A percentile compares a stretch with the other conserved stretches of the same genome.
These are phyloP conservation scores for Coleophoma cylindrospora DNA, from an alignment of 2,329 filamentous ascomycete genomes.

Conservation along the genomic window DNA sequence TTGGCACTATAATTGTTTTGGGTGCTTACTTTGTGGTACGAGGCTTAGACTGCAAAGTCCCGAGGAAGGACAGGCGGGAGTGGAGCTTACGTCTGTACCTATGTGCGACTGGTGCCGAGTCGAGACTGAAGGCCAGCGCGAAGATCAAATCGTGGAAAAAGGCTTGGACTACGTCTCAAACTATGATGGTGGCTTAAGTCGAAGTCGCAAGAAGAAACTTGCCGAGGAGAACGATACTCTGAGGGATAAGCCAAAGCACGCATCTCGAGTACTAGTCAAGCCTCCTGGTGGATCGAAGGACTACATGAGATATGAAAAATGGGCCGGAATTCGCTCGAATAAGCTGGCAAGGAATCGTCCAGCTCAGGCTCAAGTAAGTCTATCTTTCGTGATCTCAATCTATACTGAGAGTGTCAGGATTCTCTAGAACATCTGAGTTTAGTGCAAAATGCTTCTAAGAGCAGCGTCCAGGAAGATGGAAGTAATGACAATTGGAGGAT, in stretches of 20 bases:
- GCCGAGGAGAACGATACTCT: slow-evolving; percentile 10
- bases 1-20: slow-evolving; percentile 52
- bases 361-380: no score
- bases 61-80: slow-evolving; percentile 11
- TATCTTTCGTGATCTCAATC: no score
- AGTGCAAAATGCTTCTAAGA: slow-evolving; percentile 10
- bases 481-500: slow-evolving; percentile 6
- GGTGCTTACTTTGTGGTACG: slow-evolving; percentile 47
- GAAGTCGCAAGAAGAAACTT: slow-evolving; percentile 35
- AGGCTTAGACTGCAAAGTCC: slow-evolving; percentile 25
- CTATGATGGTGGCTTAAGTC: slow-evolving; percentile 41
- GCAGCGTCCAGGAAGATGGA: slow-evolving; percentile 13
- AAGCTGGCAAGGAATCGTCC: no score
- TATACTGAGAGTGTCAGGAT: not conserved
- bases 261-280: slow-evolving; percentile 5
- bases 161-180: slow-evolving; percentile 38
- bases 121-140: slow-evolving; percentile 26
- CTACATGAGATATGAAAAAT: no score
- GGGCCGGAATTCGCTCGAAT: no score
- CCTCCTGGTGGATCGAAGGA: not conserved
- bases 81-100: slow-evolving; percentile 42
- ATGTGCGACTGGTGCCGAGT: slow-evolving; percentile 43
- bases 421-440: not conserved
- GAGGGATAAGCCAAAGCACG: slow-evolving; percentile 4
- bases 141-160: slow-evolving; percentile 30